Evolutionary conservation across 768 basidiomycete genomes (phyloP).

Genomic region (Collybia mongolica): DNA sequence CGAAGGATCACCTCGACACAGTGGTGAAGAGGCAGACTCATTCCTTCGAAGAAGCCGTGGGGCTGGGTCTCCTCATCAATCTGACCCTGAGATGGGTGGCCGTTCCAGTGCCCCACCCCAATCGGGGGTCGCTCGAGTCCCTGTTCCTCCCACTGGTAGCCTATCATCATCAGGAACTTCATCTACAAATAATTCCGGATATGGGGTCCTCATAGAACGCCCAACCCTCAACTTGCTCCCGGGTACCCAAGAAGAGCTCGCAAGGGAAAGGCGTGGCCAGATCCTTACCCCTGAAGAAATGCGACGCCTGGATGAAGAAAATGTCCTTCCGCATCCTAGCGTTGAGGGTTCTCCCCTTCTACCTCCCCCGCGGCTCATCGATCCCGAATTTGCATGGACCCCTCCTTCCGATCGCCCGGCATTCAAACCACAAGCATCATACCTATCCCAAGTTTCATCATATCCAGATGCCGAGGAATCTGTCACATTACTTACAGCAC

Average conservation of each 20-base stretch:
- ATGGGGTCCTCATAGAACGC: constrained; percentile 40
- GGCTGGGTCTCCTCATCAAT: constrained; percentile 7
- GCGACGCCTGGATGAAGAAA: constrained; percentile 33
- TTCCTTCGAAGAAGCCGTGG: constrained; percentile 46
- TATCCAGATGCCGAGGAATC: constrained; percentile 37
- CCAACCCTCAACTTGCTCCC: constrained; percentile 38
- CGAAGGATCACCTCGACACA: constrained; percentile 68
- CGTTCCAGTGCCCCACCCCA: constrained; percentile 19
- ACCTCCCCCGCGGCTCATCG: constrained; percentile 33
- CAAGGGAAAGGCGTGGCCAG: constrained; percentile 28
- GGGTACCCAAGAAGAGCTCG: constrained; percentile 27
- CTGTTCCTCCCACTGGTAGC: constrained; percentile 35
- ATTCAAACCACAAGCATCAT: constrained; percentile 16
- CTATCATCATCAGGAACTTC: constrained; percentile 38
- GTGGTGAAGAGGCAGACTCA: constrained; percentile 68
- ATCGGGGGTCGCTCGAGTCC: constrained; percentile 36
- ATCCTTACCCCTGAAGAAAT: constrained; percentile 37
- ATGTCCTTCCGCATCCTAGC: constrained; percentile 27
- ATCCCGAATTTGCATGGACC: constrained; percentile 24
- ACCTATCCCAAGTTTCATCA: constrained; percentile 30
- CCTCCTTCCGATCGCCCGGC: constrained; percentile 17
- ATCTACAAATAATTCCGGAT: constrained; percentile 42
- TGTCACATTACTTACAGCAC: constrained; percentile 52
- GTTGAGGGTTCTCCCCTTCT: constrained; percentile 29
- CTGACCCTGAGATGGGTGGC: constrained; percentile 19